Evolutionary conservation across 73 alveolate genomes (phyloP), one percentile per base, ranked within the genome.

Genomic region (Uronychia setigera): DNA sequence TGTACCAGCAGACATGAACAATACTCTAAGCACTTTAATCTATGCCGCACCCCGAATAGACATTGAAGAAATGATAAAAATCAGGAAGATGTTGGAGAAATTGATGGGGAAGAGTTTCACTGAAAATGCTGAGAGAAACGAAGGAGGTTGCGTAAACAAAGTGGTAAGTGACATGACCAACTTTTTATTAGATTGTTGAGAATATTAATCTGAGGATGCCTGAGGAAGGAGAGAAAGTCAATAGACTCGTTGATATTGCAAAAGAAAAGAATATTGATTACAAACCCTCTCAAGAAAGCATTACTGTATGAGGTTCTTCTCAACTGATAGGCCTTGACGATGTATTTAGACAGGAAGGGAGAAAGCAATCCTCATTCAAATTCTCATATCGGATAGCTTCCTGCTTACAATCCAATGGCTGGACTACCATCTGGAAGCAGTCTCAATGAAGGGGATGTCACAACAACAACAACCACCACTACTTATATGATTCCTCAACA

Each of bases 191-290:
- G 87, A 57, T 85, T 29, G 82, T 28, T 19, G 92, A 74, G 1
- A 31, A 85, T 1, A 85, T 85, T 59, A 85, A 85, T 31, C 82
- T 85, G 31, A 77, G 75, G 31, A 85, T 85, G 32, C 92, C 92
- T 1, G 92, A 85, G 32, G 92, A 85, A 32, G 92, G 92, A 29
- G 92, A 85, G 74, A 85, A 85, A 58, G 80, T 85, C 14, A 79
- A 77, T 27, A 77, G 82, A 78, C 31, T 85, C 29, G 82, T 78
- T 0, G 92, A 85, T 29, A 19, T 85, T 5, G 92, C 92, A 0
- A 78, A 78, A 31, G 87, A 78, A 31, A 85, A 83, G 57, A 85
- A 85, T 59, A 78, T 85, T 25, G 92, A 85, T 59, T 85, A 85
- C 74, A 85, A 78, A 31, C 92, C 92, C 28, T 85, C 92, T 13